phyloP scores from a whole-genome alignment of 345 rosid species.

The Populus nigra region DNA sequence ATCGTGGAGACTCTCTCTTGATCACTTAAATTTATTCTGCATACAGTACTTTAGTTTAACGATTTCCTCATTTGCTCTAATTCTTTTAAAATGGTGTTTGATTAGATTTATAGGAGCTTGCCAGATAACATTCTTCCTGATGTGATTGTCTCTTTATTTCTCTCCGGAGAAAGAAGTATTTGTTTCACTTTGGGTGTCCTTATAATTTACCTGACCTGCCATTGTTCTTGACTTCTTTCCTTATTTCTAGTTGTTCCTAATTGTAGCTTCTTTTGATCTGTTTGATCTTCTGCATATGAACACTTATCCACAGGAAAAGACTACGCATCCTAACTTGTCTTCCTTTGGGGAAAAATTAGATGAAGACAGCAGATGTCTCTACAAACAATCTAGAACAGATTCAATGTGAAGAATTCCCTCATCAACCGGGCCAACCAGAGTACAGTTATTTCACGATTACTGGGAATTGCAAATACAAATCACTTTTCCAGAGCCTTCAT shows the following conservation, averaged over 20 bases:
- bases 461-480: neutral
- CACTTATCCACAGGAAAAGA: neutral
- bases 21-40: neutral
- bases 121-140: too few species aligned
- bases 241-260: neutral
- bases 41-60: too few species aligned
- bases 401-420: neutral
- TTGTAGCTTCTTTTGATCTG: conserved; percentile 3
- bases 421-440: conserved; percentile 7
- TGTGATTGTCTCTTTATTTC: too few species aligned
- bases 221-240: too few species aligned
- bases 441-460: neutral
- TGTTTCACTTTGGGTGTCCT: too few species aligned
- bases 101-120: too few species aligned
- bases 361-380: neutral
- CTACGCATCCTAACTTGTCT: conserved; percentile 1
- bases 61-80: too few species aligned
- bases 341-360: neutral
- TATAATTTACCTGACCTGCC: too few species aligned
- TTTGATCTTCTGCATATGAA: neutral
- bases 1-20: neutral
- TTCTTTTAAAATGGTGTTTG: too few species aligned
- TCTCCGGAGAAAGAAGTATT: too few species aligned
- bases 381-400: neutral
- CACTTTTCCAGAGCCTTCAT: neutral